Evolutionary conservation across 2,329 filamentous ascomycete species (phyloP), one percentile per base, ranked within the genome.

Genomic region (Fusarium pininemorale): DNA sequence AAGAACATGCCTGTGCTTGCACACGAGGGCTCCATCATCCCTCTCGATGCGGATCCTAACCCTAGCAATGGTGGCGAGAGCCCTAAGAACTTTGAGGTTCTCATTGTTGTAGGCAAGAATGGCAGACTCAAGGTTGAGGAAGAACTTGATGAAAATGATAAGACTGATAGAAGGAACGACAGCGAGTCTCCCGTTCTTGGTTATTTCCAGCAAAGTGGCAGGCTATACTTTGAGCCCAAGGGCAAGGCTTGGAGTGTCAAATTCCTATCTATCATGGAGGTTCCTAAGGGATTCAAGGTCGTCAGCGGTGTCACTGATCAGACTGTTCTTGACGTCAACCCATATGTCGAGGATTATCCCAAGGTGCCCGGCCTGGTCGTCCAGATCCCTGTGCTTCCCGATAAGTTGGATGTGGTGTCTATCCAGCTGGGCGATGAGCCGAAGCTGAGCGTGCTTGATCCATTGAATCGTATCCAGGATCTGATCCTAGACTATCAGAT

Each of bases 1-100:
- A 75, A 84, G 24, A 79, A 83, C 30, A 83, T 86, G 38, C 90
- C 90, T 0, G 86, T 91, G 0, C 81, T 92, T 20, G 85, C 88
- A 4, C 80, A 80, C 0, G 86, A 90, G 76, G 90, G 90, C 0
- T 82, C 89, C 18, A 90, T 92, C 62, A 81, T 92, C 11, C 87
- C 89, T 0, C 80, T 91, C 0, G 89, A 91, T 64, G 82, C 77
- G 4, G 51, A 70, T 2, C n/a, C n/a, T 3, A 79, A 78, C 5
- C 85, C 86, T 0, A 73, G 69, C 5, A 89, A 89, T 58, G 88
- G 88, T 4, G 84, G 83, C 2, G 76, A 79, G 1, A 87, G 87
- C 55, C 88, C 88, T 0, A 76, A 80, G 5, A 78, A 77, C 2
- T 80, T 90, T 24, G 87, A 90, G 68, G 78, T 90, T 35, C 78